Evolutionary conservation across 139 green algal genomes (phyloP).

Genomic region (Chlamydomonas incerta): DNA sequence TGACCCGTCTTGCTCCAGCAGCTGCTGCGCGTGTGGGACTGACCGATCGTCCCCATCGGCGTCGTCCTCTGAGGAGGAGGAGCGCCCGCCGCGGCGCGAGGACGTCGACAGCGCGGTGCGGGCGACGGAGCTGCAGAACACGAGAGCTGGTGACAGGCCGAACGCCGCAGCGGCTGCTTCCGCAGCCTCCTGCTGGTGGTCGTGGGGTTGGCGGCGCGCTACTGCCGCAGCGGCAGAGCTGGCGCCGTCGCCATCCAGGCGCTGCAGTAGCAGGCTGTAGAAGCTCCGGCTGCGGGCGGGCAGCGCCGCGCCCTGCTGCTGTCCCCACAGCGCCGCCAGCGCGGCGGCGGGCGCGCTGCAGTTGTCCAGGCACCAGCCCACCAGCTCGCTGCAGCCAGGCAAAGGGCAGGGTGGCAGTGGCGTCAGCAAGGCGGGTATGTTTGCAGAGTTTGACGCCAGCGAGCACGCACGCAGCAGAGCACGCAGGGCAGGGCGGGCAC

Average conservation of each 20-base stretch:
- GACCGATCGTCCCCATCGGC: too few relatives aligned
- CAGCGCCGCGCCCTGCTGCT: slow-evolving; percentile 8
- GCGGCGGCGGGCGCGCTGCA: slow-evolving; percentile 12
- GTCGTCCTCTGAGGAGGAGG: too few relatives aligned
- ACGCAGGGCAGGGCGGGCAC: too few relatives aligned
- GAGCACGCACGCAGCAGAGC: too few relatives aligned
- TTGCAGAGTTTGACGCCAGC: too few relatives aligned
- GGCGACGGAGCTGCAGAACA: background rate
- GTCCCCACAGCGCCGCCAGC: slow-evolving; percentile 25
- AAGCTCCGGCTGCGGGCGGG: background rate
- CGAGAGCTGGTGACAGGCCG: too few relatives aligned
- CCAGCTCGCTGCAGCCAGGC: slow-evolving; percentile 10
- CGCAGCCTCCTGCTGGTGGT: too few relatives aligned
- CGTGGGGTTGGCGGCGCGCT: too few relatives aligned
- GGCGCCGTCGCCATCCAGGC: background rate
- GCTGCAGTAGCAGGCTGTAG: slow-evolving; percentile 14
- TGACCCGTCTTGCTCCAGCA: too few relatives aligned
- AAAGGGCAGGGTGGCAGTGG: too few relatives aligned
- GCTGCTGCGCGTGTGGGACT: too few relatives aligned
- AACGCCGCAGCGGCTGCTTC: too few relatives aligned
- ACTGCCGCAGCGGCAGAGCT: background rate
- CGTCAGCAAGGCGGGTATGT: background rate
- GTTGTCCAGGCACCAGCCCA: slow-evolving; percentile 38
- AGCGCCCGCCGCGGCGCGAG: background rate
- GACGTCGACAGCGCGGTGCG: background rate